A percentile compares a stretch with the other conserved stretches of the same genome.
These are phyloP conservation scores for Aristolochia contorta DNA, from an alignment of 164 flowering plant species.

Conservation along the genomic window DNA sequence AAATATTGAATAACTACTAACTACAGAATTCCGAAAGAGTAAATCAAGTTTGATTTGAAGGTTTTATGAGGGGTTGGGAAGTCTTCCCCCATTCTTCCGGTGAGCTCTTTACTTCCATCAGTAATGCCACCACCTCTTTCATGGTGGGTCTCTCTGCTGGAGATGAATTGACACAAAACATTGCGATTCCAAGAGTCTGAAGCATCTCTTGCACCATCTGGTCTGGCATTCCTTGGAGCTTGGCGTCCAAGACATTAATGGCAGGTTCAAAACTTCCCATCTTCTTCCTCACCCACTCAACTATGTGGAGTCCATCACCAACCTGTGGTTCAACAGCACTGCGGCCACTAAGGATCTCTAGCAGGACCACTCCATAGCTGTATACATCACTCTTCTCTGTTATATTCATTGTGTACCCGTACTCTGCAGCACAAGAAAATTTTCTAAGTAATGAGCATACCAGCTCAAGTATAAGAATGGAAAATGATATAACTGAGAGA, in stretches of 20 bases:
- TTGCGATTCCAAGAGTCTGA: constrained; percentile 86
- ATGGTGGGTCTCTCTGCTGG: constrained; percentile 88
- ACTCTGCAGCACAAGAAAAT: constrained; percentile 43
- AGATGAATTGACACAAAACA: constrained; percentile 86
- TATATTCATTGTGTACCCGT: constrained; percentile 93
- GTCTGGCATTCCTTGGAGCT: constrained; percentile 70
- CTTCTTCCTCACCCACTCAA: constrained; percentile 93
- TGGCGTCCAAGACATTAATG: constrained; percentile 55
- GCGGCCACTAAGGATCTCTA: constrained; percentile 82
- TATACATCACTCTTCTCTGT: constrained; percentile 98
- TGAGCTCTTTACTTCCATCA: constrained; percentile 82
- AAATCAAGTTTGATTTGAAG: constrained; percentile 45
- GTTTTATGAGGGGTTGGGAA: constrained; percentile 85
- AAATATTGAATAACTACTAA: constrained; percentile 8
- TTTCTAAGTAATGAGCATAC: no score
- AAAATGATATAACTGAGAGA: not conserved
- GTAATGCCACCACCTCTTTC: constrained; percentile 93
- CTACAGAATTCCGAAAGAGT: not conserved
- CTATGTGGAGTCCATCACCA: constrained; percentile 80
- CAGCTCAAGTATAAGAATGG: no score
- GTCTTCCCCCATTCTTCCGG: constrained; percentile 90
- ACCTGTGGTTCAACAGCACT: constrained; percentile 58
- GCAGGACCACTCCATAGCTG: constrained; percentile 88
- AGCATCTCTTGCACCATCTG: constrained; percentile 90
- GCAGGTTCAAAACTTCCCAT: constrained; percentile 92